A percentile compares a stretch with the other conserved stretches of the same genome.
Conservation (phyloP, 2,329 filamentous ascomycete species). For the Alternaria postmessia region DNA sequence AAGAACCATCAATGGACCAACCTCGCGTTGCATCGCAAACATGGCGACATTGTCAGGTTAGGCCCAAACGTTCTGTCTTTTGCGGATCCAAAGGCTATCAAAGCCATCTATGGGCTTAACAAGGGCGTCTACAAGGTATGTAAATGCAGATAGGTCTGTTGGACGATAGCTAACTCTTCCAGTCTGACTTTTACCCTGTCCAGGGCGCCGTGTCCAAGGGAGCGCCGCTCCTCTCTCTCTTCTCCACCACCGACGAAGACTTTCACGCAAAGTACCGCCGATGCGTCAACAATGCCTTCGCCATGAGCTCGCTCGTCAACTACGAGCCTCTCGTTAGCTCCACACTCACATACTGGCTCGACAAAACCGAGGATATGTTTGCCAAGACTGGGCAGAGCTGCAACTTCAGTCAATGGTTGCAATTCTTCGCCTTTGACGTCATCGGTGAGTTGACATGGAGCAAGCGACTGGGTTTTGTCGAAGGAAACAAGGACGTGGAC, state of each 20-base stretch:
- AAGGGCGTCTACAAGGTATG: slow-evolving; percentile 80
- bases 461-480: slow-evolving; percentile 77
- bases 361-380: slow-evolving; percentile 56
- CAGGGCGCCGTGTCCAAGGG: slow-evolving; percentile 77
- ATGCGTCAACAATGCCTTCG: slow-evolving; percentile 78
- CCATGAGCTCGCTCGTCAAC: slow-evolving; percentile 78
- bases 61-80: slow-evolving; percentile 80
- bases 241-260: slow-evolving; percentile 76
- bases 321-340: slow-evolving; percentile 84
- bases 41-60: slow-evolving; percentile 77
- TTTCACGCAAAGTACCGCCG: slow-evolving; percentile 79
- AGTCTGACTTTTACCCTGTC: slow-evolving; percentile 83
- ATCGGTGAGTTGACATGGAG: slow-evolving; percentile 81
- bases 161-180: slow-evolving; percentile 5
- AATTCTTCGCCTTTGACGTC: slow-evolving; percentile 84
- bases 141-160: background rate
- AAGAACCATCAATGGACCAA: slow-evolving; percentile 73
- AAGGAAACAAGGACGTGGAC: slow-evolving; percentile 77
- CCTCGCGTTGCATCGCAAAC: slow-evolving; percentile 71
- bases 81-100: slow-evolving; percentile 74
- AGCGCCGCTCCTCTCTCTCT: slow-evolving; percentile 73
- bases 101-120: slow-evolving; percentile 81
- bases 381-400: slow-evolving; percentile 57
- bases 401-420: slow-evolving; percentile 76
- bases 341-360: slow-evolving; percentile 74